Percentiles rank a stretch among this genome's conserved stretches.
Conservation (phyloP, 345 rosid species). For the Leavenworthia alabamica region DNA sequence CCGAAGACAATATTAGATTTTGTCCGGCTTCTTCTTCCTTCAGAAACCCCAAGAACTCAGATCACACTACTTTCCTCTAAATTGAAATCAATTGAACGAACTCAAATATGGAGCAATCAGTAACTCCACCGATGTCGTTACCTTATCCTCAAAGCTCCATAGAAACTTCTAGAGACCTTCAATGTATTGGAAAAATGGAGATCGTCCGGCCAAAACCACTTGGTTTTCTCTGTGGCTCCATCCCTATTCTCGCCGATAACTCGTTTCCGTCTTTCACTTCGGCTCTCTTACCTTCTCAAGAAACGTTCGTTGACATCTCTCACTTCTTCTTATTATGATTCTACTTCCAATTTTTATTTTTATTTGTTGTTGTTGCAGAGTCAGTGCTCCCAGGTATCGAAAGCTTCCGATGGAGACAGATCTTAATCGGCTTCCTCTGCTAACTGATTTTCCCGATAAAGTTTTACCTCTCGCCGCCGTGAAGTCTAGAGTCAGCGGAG, state of each 20-base stretch:
- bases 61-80: not conserved
- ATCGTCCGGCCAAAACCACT: constrained; percentile 60
- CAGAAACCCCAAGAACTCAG: not conserved
- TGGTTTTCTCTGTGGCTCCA: constrained; percentile 88
- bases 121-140: not conserved
- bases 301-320: constrained; percentile 34
- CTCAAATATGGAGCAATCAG: not conserved
- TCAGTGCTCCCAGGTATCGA: constrained; percentile 71
- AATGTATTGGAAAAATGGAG: constrained; percentile 74
- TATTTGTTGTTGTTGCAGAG: constrained; percentile 34
- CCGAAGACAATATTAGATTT: not conserved
- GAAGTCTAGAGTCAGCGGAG: constrained; percentile 59
- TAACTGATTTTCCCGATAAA: constrained; percentile 53
- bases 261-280: constrained; percentile 60
- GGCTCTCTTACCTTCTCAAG: constrained; percentile 65
- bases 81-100: not conserved
- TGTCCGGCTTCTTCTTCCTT: not conserved
- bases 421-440: constrained; percentile 71
- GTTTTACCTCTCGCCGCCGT: constrained; percentile 57
- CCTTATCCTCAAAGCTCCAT: constrained; percentile 31
- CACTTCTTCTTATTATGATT: not conserved
- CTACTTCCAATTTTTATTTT: not conserved
- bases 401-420: constrained; percentile 82
- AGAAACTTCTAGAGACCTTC: constrained; percentile 52
- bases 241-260: constrained; percentile 77